Conservation (phyloP, 257 asterid genomes). For the Solanum pimpinellifolium region DNA sequence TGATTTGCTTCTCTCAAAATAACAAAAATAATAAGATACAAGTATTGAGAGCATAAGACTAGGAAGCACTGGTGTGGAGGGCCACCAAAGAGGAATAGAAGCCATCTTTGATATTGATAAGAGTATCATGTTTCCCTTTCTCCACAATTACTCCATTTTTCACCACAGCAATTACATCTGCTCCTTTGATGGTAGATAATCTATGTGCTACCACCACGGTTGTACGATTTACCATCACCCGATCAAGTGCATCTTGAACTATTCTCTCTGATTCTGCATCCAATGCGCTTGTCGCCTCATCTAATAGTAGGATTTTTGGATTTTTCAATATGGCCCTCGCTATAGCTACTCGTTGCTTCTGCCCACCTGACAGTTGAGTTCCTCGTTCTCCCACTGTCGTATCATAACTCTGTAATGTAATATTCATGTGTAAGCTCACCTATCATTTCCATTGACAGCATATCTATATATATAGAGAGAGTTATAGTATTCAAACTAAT, state of each 20-base stretch:
- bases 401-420: slow-evolving; percentile 51
- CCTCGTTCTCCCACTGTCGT: slow-evolving; percentile 86
- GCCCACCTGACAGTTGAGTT: slow-evolving; percentile 75
- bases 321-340: slow-evolving; percentile 76
- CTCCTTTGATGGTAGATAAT: slow-evolving; percentile 68
- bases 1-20: neutral
- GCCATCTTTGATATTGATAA: slow-evolving; percentile 56
- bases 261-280: slow-evolving; percentile 80
- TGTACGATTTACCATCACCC: slow-evolving; percentile 61
- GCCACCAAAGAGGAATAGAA: slow-evolving; percentile 61
- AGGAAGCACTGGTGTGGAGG: slow-evolving; percentile 42
- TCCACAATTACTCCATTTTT: slow-evolving; percentile 73
- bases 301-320: slow-evolving; percentile 63
- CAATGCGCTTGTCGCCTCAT: slow-evolving; percentile 85
- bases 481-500: neutral
- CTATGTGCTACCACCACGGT: slow-evolving; percentile 88
- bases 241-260: slow-evolving; percentile 76
- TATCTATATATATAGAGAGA: neutral
- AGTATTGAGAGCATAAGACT: neutral
- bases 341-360: slow-evolving; percentile 84
- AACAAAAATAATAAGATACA: neutral
- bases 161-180: slow-evolving; percentile 73
- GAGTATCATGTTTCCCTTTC: slow-evolving; percentile 73
- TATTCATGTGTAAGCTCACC: neutral
- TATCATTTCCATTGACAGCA: neutral